Conservation (phyloP, 2,329 filamentous ascomycete genomes). For the Colletotrichum sp. region DNA sequence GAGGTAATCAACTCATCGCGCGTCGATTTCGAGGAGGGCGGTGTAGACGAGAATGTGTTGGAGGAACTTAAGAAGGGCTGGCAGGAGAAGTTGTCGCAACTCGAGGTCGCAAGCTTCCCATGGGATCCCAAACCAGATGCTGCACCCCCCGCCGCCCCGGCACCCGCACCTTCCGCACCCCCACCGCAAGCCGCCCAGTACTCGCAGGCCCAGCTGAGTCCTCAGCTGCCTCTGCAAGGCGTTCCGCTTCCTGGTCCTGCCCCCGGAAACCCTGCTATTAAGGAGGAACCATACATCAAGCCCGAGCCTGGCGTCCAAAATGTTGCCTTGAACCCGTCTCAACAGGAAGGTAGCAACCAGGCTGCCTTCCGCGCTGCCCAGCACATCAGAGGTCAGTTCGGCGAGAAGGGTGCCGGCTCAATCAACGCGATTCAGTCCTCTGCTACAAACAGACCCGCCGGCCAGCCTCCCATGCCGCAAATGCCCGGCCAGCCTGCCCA, state of each 20-base stretch:
- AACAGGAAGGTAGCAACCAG: conserved; percentile 34
- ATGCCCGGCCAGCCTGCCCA: conserved; percentile 26
- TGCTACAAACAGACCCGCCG: conserved; percentile 29
- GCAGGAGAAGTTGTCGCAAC: conserved; percentile 87
- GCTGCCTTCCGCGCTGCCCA: conserved; percentile 62
- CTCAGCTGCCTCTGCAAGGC: conserved; percentile 35
- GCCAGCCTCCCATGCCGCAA: conserved; percentile 35
- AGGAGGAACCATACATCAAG: conserved; percentile 53
- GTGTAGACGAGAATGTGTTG: conserved; percentile 85
- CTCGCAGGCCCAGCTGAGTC: conserved; percentile 40
- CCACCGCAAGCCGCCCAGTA: conserved; percentile 28
- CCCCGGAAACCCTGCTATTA: conserved; percentile 41
- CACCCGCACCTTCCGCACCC: conserved; percentile 27
- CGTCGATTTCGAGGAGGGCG: conserved; percentile 96
- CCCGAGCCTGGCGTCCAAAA: conserved; percentile 46
- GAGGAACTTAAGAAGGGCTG: conserved; percentile 87
- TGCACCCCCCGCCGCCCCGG: conserved; percentile 44
- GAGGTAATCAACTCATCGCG: conserved; percentile 92
- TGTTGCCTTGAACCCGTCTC: conserved; percentile 17
- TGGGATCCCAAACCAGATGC: conserved; percentile 83
- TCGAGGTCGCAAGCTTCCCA: conserved; percentile 86
- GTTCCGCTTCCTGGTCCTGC: conserved; percentile 27
- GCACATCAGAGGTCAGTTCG: conserved; percentile 65
- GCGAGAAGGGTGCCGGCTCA: conserved; percentile 67
- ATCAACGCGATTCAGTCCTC: conserved; percentile 66